Conservation (phyloP, 1,284 basidiomycete species). For the Erythrobasidium hasegawianum region DNA sequence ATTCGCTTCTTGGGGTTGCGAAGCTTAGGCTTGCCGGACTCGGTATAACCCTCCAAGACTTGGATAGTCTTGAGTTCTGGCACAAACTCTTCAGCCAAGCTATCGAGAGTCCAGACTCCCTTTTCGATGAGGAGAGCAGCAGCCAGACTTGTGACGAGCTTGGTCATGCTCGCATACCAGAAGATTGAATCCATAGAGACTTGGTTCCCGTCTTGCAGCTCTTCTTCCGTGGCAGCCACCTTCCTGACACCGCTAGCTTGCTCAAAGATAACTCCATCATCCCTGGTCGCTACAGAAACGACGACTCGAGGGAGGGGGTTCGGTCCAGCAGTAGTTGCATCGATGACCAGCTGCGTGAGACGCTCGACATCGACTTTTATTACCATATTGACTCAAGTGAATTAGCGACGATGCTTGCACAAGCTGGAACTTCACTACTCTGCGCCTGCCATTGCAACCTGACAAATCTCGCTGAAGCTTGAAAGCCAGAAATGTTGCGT, state of each 20-base stretch:
- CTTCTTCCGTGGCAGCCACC: not conserved
- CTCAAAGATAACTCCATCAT: constrained; percentile 7
- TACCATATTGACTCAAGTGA: too few species aligned
- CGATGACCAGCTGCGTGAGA: not conserved
- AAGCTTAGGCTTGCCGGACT: not conserved
- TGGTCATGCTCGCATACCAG: constrained; percentile 18
- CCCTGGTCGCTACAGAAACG: constrained; percentile 7
- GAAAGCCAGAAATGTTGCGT: too few species aligned
- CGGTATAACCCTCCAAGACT: constrained; percentile 5
- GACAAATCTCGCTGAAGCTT: too few species aligned
- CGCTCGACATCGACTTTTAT: not conserved
- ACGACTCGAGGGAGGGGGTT: constrained; percentile 1
- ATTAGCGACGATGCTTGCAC: too few species aligned
- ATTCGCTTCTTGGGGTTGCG: not conserved
- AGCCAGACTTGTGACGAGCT: constrained; percentile 21
- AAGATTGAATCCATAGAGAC: constrained; percentile 12
- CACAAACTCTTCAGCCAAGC: constrained; percentile 7
- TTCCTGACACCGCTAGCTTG: constrained; percentile 4
- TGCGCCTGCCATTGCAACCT: too few species aligned
- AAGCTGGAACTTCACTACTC: too few species aligned
- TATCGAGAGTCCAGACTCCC: constrained; percentile 10
- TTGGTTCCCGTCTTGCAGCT: not conserved
- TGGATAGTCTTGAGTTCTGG: constrained; percentile 8
- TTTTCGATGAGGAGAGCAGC: constrained; percentile 20
- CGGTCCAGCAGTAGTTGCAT: not conserved